phyloP scores from a whole-genome alignment of 202 grass and related monocot genomes.

The Schoenoplectus tabernaemontani region DNA sequence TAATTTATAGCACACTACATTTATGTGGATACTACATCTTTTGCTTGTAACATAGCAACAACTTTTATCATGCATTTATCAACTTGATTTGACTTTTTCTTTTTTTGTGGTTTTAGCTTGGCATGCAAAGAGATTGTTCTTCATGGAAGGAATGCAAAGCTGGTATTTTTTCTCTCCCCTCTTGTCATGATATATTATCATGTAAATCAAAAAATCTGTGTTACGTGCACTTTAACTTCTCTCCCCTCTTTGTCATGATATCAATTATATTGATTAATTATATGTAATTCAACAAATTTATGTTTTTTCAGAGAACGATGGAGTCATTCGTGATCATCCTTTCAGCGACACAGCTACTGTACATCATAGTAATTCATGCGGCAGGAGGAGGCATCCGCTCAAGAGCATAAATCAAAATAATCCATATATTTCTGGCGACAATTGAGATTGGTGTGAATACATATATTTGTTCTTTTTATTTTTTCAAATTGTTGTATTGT shows the following conservation, averaged over 20 bases:
- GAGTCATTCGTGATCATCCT: conserved; percentile 95
- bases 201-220: neutral
- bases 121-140: conserved; percentile 79
- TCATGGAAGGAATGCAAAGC: conserved; percentile 64
- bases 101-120: conserved; percentile 36
- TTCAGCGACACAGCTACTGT: conserved; percentile 68
- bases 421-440: neutral
- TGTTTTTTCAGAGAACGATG: conserved; percentile 55
- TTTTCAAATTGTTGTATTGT: neutral
- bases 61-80: neutral
- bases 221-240: no score
- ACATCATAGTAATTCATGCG: conserved; percentile 64
- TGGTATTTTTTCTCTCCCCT: conserved; percentile 35
- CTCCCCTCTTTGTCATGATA: no score
- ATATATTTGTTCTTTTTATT: neutral
- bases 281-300: neutral
- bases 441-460: neutral
- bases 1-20: neutral
- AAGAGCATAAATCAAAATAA: neutral
- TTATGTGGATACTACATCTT: neutral
- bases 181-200: neutral
- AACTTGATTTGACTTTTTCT: neutral
- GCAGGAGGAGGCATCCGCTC: conserved; percentile 17
- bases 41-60: neutral
- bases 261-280: neutral